Evolutionary conservation across 2,329 filamentous ascomycete species (phyloP).

Genomic region (Aureobasidium sp.): DNA sequence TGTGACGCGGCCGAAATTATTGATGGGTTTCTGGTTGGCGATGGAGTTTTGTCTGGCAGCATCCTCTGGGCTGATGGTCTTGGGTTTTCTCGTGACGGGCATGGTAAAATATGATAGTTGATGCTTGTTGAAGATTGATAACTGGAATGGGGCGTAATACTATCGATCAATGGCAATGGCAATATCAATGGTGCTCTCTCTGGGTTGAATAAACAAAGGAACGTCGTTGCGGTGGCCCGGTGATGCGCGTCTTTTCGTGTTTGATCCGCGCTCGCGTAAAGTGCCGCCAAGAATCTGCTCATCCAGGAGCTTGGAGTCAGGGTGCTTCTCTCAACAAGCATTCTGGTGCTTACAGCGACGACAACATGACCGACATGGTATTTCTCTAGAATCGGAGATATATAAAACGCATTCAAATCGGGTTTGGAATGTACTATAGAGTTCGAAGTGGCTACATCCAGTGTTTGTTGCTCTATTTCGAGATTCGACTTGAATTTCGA

Average conservation of each 20-base stretch:
- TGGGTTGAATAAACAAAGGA: slow-evolving; percentile 15
- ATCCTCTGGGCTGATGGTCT: slow-evolving; percentile 12
- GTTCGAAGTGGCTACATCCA: too few relatives aligned
- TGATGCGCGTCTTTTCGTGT: slow-evolving; percentile 14
- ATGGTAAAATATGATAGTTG: slow-evolving; percentile 6
- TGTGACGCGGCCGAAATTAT: slow-evolving; percentile 12
- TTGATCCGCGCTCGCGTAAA: neutral
- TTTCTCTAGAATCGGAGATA: too few relatives aligned
- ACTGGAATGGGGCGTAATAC: neutral
- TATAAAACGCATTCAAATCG: too few relatives aligned
- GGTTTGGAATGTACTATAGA: too few relatives aligned
- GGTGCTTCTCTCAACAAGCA: neutral
- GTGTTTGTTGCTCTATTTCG: too few relatives aligned
- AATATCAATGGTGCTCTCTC: neutral
- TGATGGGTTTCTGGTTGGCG: slow-evolving; percentile 9
- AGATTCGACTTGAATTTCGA: too few relatives aligned
- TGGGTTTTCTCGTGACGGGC: slow-evolving; percentile 17
- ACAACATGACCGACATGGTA: neutral
- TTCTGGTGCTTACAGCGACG: neutral
- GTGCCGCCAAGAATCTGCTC: neutral
- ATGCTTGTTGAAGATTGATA: neutral
- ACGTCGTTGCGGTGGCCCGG: slow-evolving; percentile 1
- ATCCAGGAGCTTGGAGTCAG: neutral
- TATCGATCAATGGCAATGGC: slow-evolving; percentile 11
- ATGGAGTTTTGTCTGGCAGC: slow-evolving; percentile 1